Evolutionary conservation across 345 rosid species (phyloP), one percentile per base, ranked within the genome.

Genomic region (Camelina laxa): DNA sequence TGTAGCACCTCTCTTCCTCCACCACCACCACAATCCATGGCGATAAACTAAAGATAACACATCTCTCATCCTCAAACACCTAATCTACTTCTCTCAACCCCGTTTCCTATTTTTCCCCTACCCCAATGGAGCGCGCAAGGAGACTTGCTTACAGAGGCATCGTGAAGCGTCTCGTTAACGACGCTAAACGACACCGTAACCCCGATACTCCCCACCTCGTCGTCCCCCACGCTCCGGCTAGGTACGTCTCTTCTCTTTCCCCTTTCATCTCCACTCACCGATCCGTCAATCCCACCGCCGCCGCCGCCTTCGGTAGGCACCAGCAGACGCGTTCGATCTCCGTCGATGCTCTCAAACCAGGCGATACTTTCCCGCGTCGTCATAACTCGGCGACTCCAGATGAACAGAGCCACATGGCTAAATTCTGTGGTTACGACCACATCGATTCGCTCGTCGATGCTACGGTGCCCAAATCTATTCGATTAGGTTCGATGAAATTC

Each of bases 401-500:
- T 15, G 97, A 95, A 48, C 96, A 95, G 76, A 21, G 84, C 61
- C 89, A 83, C 31, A 95, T 95, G 96, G 86, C 94, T 5, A 73
- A 85, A 24, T 78, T 69, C 19, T 87, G 90, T 77, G 99, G 99
- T 1, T 92, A 90, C 72, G 87, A 80, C 53, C 84, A 66, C 60
- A 83, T 92, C 16, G 96, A 90, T 66, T 73, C 92, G 0, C 87
- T 95, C 22, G 76, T 92, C 56, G 93, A 89, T 31, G 94, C 96
- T 20, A 92, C 99, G 33, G 98, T 95, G 27, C 99, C 98, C n/a
- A 95, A 88, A 84, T 88, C 98, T n/a, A 95, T 92, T 44, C 86
- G 97, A 39, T 73, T 88, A 30, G 91, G 85, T 76, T 87, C 99
- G 10, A 90, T 92, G 96, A 88, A 81, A 80, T 91, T 95, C 72